phyloP scores from a whole-genome alignment of 208 protist species.

The Trypanosoma brucei region DNA sequence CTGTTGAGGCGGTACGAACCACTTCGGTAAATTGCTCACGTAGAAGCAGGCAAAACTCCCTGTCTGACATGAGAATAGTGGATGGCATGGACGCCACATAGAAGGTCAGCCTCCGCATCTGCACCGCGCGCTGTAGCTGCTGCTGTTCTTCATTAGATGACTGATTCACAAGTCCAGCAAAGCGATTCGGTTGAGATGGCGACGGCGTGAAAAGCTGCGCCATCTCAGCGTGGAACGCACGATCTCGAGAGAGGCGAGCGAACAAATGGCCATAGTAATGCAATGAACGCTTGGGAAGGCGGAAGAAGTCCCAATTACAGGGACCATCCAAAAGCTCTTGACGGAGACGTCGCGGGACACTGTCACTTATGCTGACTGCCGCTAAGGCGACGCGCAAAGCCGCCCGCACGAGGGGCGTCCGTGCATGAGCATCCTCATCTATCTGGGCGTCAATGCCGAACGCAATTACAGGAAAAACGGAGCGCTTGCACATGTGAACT shows the following conservation, averaged over 20 bases:
- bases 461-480: constrained; percentile 32
- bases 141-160: constrained; percentile 35
- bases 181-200: constrained; percentile 17
- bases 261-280: constrained; percentile 39
- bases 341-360: constrained; percentile 32
- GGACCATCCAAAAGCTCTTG: constrained; percentile 34
- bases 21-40: constrained; percentile 36
- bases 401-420: constrained; percentile 28
- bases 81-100: constrained; percentile 21
- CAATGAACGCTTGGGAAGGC: constrained; percentile 29
- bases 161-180: constrained; percentile 36
- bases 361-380: constrained; percentile 14
- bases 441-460: constrained; percentile 34
- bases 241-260: constrained; percentile 22
- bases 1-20: constrained; percentile 27
- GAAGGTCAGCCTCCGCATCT: constrained; percentile 35
- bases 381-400: constrained; percentile 28
- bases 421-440: constrained; percentile 33
- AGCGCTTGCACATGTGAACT: constrained; percentile 26
- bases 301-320: constrained; percentile 43
- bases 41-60: constrained; percentile 37
- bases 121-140: constrained; percentile 29
- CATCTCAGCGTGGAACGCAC: constrained; percentile 17
- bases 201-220: constrained; percentile 16
- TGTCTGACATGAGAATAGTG: constrained; percentile 16